A percentile compares a stretch with the other conserved stretches of the same genome.
phyloP scores from a whole-genome alignment of 352 stramenopile species.

The Pythium sp. region DNA sequence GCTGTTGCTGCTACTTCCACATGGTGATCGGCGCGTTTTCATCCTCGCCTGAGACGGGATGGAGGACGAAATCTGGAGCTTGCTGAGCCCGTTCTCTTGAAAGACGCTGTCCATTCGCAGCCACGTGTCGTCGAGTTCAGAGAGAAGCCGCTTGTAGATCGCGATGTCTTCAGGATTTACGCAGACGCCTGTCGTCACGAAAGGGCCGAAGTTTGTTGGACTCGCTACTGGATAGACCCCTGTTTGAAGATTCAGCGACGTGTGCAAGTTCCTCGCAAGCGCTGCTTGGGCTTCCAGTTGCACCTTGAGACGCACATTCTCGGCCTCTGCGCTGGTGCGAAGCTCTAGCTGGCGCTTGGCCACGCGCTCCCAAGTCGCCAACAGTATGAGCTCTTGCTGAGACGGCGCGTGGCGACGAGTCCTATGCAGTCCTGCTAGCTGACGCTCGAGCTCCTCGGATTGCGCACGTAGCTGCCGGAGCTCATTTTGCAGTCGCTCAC shows the following conservation, averaged over 20 bases:
- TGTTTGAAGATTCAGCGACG: background rate
- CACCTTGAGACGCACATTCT: slow-evolving; percentile 8
- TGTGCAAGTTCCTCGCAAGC: background rate
- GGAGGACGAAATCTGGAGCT: background rate
- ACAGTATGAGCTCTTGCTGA: slow-evolving; percentile 2
- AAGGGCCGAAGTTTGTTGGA: too few species aligned
- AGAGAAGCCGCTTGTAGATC: background rate
- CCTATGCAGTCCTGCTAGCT: slow-evolving; percentile 8
- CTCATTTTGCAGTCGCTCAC: slow-evolving; percentile 24
- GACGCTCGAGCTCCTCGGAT: slow-evolving; percentile 5
- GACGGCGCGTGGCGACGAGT: background rate
- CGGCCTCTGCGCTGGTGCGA: background rate
- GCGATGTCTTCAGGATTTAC: background rate
- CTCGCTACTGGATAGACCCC: too few species aligned
- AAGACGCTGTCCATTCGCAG: background rate
- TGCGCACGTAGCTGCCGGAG: slow-evolving; percentile 21
- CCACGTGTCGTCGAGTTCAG: background rate
- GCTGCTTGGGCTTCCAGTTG: background rate
- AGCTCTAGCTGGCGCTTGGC: background rate
- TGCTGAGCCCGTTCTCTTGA: background rate
- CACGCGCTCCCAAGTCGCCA: slow-evolving; percentile 5
- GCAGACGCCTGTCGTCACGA: too few species aligned
- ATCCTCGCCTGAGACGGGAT: background rate
- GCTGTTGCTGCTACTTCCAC: background rate
- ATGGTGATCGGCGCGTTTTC: background rate